phyloP scores from a whole-genome alignment of 768 basidiomycete species.

The Suillus sp. region DNA sequence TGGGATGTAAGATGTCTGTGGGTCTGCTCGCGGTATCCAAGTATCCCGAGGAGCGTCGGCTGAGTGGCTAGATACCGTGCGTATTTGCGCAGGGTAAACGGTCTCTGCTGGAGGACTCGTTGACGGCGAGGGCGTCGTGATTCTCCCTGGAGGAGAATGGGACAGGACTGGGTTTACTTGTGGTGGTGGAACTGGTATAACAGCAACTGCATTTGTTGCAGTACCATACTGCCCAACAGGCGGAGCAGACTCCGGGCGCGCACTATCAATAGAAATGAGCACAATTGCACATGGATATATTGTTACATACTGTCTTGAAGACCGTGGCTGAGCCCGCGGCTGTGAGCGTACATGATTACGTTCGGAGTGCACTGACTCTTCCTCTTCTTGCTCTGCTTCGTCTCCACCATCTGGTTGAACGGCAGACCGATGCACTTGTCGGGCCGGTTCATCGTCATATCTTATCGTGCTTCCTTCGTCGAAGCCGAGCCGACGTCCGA shows the following conservation, averaged over 20 bases:
- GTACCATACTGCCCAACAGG: slow-evolving; percentile 28
- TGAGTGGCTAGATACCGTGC: slow-evolving; percentile 20
- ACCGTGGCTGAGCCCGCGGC: slow-evolving; percentile 18
- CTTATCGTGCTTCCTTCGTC: slow-evolving; percentile 30
- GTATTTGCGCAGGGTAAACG: slow-evolving; percentile 33
- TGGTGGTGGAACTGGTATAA: slow-evolving; percentile 27
- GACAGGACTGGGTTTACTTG: slow-evolving; percentile 16
- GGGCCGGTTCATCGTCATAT: slow-evolving; percentile 13
- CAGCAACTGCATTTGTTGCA: slow-evolving; percentile 15
- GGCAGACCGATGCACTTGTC: slow-evolving; percentile 18
- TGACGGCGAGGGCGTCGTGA: slow-evolving; percentile 15
- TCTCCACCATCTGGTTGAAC: slow-evolving; percentile 17
- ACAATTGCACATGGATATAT: slow-evolving; percentile 5
- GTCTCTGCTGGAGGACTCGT: slow-evolving; percentile 20
- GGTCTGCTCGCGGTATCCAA: slow-evolving; percentile 34
- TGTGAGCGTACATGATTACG: slow-evolving; percentile 21
- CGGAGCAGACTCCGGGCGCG: slow-evolving; percentile 30
- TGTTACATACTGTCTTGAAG: slow-evolving; percentile 14
- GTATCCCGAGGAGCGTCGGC: slow-evolving; percentile 23
- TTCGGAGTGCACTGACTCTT: slow-evolving; percentile 20
- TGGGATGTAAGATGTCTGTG: slow-evolving; percentile 26
- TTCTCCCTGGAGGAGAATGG: slow-evolving; percentile 16
- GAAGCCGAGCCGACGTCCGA: slow-evolving; percentile 32
- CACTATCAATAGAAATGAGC: slow-evolving; percentile 18
- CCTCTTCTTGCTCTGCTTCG: slow-evolving; percentile 19